These are phyloP conservation scores for Geotrichum carabidarum DNA, from an alignment of 1,139 yeast genomes.

Conservation along the genomic window DNA sequence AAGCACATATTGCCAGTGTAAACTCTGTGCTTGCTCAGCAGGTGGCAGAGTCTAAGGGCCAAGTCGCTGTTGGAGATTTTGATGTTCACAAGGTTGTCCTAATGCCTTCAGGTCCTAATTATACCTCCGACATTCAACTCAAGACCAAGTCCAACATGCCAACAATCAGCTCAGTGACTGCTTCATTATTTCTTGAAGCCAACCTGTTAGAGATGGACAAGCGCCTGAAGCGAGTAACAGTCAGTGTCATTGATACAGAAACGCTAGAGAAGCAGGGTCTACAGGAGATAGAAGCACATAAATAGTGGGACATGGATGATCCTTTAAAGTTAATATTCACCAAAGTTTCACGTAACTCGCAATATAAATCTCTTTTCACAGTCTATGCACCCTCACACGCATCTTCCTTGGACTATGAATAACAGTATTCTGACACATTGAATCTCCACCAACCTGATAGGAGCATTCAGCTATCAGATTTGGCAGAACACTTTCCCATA, in stretches of 20 bases:
- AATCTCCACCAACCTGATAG: too few relatives aligned
- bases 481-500: too few relatives aligned
- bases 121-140: slow-evolving; percentile 22
- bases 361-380: neutral
- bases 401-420: too few relatives aligned
- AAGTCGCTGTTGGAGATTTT: slow-evolving; percentile 30
- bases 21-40: slow-evolving; percentile 4
- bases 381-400: neutral
- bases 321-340: neutral
- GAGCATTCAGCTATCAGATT: too few relatives aligned
- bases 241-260: slow-evolving; percentile 31
- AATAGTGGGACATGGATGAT: neutral
- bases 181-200: slow-evolving; percentile 31
- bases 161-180: slow-evolving; percentile 12
- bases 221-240: slow-evolving; percentile 37
- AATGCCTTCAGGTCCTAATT: slow-evolving; percentile 34
- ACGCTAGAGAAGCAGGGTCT: slow-evolving; percentile 4
- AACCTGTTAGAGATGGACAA: slow-evolving; percentile 35
- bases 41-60: slow-evolving; percentile 1
- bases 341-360: too few relatives aligned
- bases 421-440: too few relatives aligned
- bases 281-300: too few relatives aligned
- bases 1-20: neutral
- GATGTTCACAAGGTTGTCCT: slow-evolving; percentile 23
- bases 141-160: slow-evolving; percentile 2